Evolutionary conservation across 177 flowering plant species (phyloP), one percentile per base, ranked within the genome.

Genomic region (Telopea speciosissima): DNA sequence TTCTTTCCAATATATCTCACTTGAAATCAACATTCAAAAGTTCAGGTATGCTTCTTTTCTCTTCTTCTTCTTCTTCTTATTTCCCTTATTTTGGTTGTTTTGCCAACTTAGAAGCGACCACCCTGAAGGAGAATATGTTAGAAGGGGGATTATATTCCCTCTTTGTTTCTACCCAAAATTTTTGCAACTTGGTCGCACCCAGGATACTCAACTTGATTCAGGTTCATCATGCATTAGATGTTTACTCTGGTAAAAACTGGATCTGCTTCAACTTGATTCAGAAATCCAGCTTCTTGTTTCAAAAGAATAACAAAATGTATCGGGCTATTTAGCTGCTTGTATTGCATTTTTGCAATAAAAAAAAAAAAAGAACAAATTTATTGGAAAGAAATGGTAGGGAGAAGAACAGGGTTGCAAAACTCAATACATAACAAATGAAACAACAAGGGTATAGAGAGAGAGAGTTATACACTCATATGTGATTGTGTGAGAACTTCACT

Each of bases 21-120:
- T 26, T 26, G 17, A 65, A 22, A 19, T 70, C 2, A 67, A 52
- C 66, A 12, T 63, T 36, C 16, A 40, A 21, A 60, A 33, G n/a
- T 45, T 49, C 71, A 73, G 79, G 79, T 77, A 73, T 24, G 14
- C 24, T 12, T 56, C 52, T 59, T 63, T 26, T 59, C 24, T 42
- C 22, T 25, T n/a, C 42, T 36, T 36, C 40, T 33, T 33, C 40
- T 33, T 26, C 31, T 26, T 26, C 31, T 26, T 26, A 1, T 0
- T 72, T 16, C 23, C 17, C 24, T 60, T 60, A 13, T 24, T 17
- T 49, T 49, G 19, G 3, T 16, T 2, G 54, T 49, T 49, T 16
- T 12, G 19, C 19, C 17, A 0, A 49, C 19, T 49, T 1, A 16
- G 19, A 49, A 49, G 17, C 4, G 54, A 49, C 17, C 54, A 8